Base-by-base conservation (phyloP, 2,329 filamentous ascomycete genomes). In the Penicillium sp. region DNA sequence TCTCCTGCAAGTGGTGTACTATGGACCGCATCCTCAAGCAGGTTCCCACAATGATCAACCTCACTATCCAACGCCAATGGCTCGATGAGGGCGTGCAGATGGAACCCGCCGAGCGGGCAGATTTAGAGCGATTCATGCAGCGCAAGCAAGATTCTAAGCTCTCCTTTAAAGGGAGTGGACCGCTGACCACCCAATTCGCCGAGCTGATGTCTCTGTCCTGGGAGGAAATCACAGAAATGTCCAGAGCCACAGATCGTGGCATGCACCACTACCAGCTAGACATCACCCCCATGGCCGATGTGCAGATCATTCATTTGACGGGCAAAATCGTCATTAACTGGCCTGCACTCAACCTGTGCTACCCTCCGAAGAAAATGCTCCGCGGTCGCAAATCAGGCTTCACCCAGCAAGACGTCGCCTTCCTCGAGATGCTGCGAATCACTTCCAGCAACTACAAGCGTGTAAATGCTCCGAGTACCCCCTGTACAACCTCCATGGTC, bases 1-100 rank as follows among this genome's bases (percentile, higher is more conserved):
- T 77, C 25, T 62, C 62, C 5, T 75, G 71, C 53, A 65, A 61
- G 54, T 79, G 76, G 75, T 78, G 70, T 53, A 78, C 71, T 0
- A 52, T 67, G 23, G 54, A 66, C 3, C 70, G 72, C 7, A 54
- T 79, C 5, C 62, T 69, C 4, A 59, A 58, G 3, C 67, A 70
- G 43, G 44, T 78, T 2, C 73, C 72, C 0, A 65, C 64, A 6
- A 54, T 78, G 43, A 68, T 70, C 55, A 63, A 64, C 1, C 59
- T 78, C 27, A 61, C 57, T 7, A 63, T 77, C 26, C 63, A 70
- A 31, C 69, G 71, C 23, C 61, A 66, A 11, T 75, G 73, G 72
- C 51, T 73, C 48, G 57, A 61, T 11, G 48, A 56, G 3, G 64
- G 62, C 1, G 60, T 73, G 2, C 42, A 37, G 6, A 67, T 70